Percentiles rank a stretch among this genome's conserved stretches.
Evolutionary conservation across 129 eudicot species (phyloP).

Genomic region (Smallanthus sonchifolius): DNA sequence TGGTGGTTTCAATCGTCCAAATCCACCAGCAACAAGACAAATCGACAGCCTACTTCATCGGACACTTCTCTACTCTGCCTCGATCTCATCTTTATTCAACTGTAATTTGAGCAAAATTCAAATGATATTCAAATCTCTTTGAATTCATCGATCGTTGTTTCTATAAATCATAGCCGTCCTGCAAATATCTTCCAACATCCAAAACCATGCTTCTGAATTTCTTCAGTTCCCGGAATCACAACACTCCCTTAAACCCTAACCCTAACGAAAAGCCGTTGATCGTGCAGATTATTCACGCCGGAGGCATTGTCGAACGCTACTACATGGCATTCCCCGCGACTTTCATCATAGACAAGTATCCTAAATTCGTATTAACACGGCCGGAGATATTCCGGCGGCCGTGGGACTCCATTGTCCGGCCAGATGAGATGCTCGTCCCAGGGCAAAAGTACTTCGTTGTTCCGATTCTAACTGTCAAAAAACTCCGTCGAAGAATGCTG

Average conservation of each 20-base stretch:
- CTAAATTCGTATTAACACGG: constrained; percentile 43
- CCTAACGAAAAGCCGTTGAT: constrained; percentile 28
- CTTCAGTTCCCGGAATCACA: constrained; percentile 23
- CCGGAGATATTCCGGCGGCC: constrained; percentile 64
- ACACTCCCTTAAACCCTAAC: constrained; percentile 2
- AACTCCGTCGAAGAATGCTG: constrained; percentile 42
- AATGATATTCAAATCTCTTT: background rate
- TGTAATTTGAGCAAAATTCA: constrained; percentile 14
- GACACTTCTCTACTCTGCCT: constrained; percentile 22
- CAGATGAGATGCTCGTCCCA: constrained; percentile 64
- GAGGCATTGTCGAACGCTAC: constrained; percentile 50
- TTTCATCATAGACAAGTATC: constrained; percentile 54
- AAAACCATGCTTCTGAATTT: constrained; percentile 43
- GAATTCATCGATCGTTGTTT: constrained; percentile 26
- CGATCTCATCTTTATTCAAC: constrained; percentile 22
- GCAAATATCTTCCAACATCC: background rate
- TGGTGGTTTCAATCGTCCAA: background rate
- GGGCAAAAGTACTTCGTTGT: constrained; percentile 63
- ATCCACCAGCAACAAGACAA: constrained; percentile 24
- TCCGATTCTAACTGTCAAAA: constrained; percentile 43
- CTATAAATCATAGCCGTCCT: constrained; percentile 17
- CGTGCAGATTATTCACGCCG: constrained; percentile 61
- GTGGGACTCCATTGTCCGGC: constrained; percentile 53
- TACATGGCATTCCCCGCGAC: constrained; percentile 75
- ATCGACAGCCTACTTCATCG: constrained; percentile 36